Base-by-base conservation (phyloP, 148 eudicot genomes). In the Beta vulgaris region DNA sequence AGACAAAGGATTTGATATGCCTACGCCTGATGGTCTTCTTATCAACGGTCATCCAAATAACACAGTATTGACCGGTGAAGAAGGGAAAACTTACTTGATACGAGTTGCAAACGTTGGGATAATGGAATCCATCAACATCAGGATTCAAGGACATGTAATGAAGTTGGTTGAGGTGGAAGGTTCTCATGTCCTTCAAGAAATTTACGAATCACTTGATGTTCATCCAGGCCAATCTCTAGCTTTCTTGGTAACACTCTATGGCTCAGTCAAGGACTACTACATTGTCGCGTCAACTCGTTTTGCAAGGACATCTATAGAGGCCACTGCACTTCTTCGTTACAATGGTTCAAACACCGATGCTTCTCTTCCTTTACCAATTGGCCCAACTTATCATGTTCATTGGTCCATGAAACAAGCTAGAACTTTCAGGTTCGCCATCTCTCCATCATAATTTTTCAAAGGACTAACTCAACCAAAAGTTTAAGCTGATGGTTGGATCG, bases 371-470 rank as follows among this genome's bases (percentile, higher is more conserved):
- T 54, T 88, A 65, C 97, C 98, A 26, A 37, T 71, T 37, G 98
- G 85, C 48, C 98, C 98, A n/a, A 86, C 87, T 67, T 86, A 88
- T 62, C 86, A 89, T 0, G 59, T 89, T 61, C 91, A 91, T 63
- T 91, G 98, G 96, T 91, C 96, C 40, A 84, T 93, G 96, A 88
- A 88, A 73, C 98, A 93, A 82, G 98, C 98, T 25, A 81, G 98
- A 74, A 88, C 92, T 44, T 67, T 91, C 44, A 91, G 96, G 98
- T 89, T 85, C 28, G 23, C 36, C 43, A 26, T 21, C 14, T 28
- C 57, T 1, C 9, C 61, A 15, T 43, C 7, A 48, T 16, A 3
- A 16, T 1, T 18, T 2, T 48, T 48, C 4, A 39, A n/a, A n/a
- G n/a, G n/a, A n/a, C n/a, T n/a, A n/a, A n/a, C n/a, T n/a, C n/a